Conservation (phyloP, 257 asterid genomes). For the Nicotiana knightiana region DNA sequence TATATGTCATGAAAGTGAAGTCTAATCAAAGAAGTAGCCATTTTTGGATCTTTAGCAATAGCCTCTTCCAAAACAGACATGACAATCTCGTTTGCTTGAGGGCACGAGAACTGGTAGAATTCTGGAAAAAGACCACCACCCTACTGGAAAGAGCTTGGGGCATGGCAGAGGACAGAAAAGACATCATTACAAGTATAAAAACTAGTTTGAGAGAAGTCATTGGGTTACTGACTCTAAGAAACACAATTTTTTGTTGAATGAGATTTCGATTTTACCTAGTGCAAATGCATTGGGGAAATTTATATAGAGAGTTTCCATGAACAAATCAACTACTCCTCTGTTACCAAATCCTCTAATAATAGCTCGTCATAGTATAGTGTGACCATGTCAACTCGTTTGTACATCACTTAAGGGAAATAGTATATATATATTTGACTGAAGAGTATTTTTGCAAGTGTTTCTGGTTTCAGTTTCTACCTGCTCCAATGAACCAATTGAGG, state of each 20-base stretch:
- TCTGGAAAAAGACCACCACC: constrained; percentile 35
- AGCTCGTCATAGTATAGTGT: not conserved
- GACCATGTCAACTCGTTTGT: not conserved
- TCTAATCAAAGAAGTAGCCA: constrained; percentile 60
- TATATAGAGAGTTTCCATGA: not conserved
- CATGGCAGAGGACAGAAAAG: not conserved
- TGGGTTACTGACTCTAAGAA: not conserved
- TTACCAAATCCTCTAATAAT: constrained; percentile 44
- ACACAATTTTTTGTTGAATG: not conserved
- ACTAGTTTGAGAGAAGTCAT: constrained; percentile 43
- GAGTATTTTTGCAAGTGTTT: not conserved
- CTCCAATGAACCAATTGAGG: not conserved
- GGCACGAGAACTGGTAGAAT: constrained; percentile 55
- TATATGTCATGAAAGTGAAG: constrained; percentile 4
- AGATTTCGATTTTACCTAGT: not conserved
- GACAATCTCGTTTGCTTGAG: constrained; percentile 66
- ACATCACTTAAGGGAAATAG: too few relatives aligned
- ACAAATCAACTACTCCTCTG: constrained; percentile 42
- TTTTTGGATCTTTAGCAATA: constrained; percentile 50
- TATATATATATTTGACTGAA: too few relatives aligned
- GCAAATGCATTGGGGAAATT: constrained; percentile 3
- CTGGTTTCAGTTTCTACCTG: not conserved
- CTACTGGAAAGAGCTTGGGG: not conserved
- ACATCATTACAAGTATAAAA: constrained; percentile 20
- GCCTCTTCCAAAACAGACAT: constrained; percentile 67